phyloP scores from a whole-genome alignment of 352 stramenopile genomes.

The Globisporangium emineosum region DNA sequence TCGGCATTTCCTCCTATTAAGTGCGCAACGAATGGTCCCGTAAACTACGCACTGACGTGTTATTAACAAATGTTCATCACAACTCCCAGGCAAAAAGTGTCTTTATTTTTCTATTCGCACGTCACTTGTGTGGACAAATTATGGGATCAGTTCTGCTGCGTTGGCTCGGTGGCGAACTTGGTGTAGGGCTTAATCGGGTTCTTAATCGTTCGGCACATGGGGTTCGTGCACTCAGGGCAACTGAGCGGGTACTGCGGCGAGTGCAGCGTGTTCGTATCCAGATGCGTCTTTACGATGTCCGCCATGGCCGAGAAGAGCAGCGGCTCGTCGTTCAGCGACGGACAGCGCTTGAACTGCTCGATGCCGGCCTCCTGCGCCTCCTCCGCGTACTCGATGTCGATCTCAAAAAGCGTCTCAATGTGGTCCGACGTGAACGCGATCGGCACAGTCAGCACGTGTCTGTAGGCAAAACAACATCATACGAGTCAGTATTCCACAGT shows the following conservation, averaged over 20 bases:
- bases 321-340: conserved; percentile 95
- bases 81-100: neutral
- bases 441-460: conserved; percentile 95
- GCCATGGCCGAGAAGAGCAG: conserved; percentile 96
- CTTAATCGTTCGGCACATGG: conserved; percentile 78
- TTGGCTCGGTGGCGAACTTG: conserved; percentile 25
- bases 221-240: conserved; percentile 78
- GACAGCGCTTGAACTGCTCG: conserved; percentile 92
- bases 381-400: conserved; percentile 99
- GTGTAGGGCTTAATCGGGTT: conserved; percentile 83
- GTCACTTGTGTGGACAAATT: neutral
- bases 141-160: neutral
- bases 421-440: conserved; percentile 99
- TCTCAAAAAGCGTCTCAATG: conserved; percentile 99
- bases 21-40: no score
- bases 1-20: no score
- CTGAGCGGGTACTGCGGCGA: conserved; percentile 84
- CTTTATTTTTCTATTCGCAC: conserved; percentile 1
- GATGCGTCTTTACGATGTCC: conserved; percentile 93
- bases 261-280: conserved; percentile 77
- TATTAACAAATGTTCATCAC: neutral
- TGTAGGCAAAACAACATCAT: conserved; percentile 15
- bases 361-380: conserved; percentile 94
- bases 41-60: neutral
- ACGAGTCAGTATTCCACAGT: neutral